Percentiles rank a stretch among this genome's conserved stretches.
Evolutionary conservation across 768 basidiomycete genomes (phyloP).

Genomic region (Lanmaoa pseudosensibilis): DNA sequence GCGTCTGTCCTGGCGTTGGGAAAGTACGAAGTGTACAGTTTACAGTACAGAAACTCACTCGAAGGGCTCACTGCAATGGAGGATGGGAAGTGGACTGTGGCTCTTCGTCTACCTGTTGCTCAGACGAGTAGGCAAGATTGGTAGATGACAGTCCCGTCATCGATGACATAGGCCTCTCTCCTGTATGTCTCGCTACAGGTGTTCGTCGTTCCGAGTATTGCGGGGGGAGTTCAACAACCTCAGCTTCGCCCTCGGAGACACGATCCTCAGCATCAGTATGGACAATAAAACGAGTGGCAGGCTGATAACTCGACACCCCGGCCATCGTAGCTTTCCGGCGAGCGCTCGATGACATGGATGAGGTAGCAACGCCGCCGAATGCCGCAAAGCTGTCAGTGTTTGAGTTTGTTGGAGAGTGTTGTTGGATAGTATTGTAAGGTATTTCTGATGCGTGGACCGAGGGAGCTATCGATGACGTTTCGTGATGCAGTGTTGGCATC

Average conservation of each 20-base stretch:
- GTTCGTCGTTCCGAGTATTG: constrained; percentile 59
- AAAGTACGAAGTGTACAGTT: neutral
- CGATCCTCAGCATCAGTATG: constrained; percentile 71
- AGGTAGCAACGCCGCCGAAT: constrained; percentile 19
- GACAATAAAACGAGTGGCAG: constrained; percentile 56
- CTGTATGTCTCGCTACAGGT: constrained; percentile 4
- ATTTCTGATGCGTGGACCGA: constrained; percentile 11
- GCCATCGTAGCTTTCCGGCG: constrained; percentile 59
- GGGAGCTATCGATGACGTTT: constrained; percentile 2
- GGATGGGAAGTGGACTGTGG: constrained; percentile 3
- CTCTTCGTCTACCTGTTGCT: constrained; percentile 3
- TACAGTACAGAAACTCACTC: neutral
- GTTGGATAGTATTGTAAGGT: neutral
- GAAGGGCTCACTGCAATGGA: constrained; percentile 11
- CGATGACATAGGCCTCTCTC: constrained; percentile 16
- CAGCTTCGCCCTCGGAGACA: constrained; percentile 44
- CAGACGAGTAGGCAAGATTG: constrained; percentile 14
- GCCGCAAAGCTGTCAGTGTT: constrained; percentile 20
- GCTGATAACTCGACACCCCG: constrained; percentile 40
- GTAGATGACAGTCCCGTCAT: constrained; percentile 5
- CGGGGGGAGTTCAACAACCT: constrained; percentile 72
- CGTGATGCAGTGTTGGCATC: constrained; percentile 1
- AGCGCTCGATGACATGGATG: constrained; percentile 38
- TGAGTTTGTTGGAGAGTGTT: constrained; percentile 23
- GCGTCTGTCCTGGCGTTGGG: neutral